Percentiles rank a stretch among this genome's conserved stretches.
These are phyloP conservation scores for Tricholoma flavovirens DNA, from an alignment of 768 basidiomycete species.

Conservation along the genomic window DNA sequence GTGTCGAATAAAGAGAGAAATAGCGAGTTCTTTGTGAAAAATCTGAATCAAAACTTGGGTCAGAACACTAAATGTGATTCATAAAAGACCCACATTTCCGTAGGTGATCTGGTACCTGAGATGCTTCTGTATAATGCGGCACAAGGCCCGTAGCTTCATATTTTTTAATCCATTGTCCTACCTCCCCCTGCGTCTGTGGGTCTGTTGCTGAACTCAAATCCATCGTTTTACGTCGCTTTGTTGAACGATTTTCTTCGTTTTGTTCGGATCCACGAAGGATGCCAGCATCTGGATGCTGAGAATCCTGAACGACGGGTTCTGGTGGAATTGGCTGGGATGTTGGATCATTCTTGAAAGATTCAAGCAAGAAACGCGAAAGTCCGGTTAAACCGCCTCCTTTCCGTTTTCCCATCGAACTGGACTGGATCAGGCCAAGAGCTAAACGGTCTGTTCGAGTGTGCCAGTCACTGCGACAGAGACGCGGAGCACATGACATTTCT, in stretches of 20 bases:
- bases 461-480: no score
- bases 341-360: constrained; percentile 27
- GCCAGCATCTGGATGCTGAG: not conserved
- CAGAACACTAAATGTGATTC: not conserved
- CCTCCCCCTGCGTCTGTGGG: constrained; percentile 16
- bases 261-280: not conserved
- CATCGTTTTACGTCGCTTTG: constrained; percentile 31
- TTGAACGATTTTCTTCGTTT: constrained; percentile 16
- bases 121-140: constrained; percentile 54
- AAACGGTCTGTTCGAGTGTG: no score
- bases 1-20: constrained; percentile 70
- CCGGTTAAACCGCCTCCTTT: constrained; percentile 38
- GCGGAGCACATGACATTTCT: not conserved
- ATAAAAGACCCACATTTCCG: constrained; percentile 65
- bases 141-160: constrained; percentile 74
- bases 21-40: constrained; percentile 79
- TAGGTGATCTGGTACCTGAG: constrained; percentile 72
- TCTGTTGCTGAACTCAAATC: not conserved
- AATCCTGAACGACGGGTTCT: not conserved
- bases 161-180: constrained; percentile 28
- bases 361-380: constrained; percentile 37
- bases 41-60: constrained; percentile 43
- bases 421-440: not conserved
- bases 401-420: constrained; percentile 25
- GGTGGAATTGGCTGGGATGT: not conserved